Evolutionary conservation across 176 grass and related monocot genomes (phyloP).

Genomic region (Phragmites australis): DNA sequence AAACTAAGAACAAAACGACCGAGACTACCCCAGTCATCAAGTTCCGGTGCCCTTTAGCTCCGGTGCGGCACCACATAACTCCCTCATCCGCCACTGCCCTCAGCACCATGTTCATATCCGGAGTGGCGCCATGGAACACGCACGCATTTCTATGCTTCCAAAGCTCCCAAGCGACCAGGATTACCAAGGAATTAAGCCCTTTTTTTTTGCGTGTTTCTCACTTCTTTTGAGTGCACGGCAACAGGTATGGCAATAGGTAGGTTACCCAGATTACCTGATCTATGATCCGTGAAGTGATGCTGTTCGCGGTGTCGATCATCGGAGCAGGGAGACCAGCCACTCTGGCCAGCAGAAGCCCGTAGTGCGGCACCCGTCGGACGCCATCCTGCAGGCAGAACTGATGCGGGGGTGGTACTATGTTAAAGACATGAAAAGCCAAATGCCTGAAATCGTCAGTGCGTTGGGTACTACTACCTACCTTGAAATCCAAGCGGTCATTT

Average conservation of each 20-base stretch:
- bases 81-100: too few relatives aligned
- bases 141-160: too few relatives aligned
- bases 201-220: too few relatives aligned
- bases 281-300: conserved; percentile 73
- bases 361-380: conserved; percentile 62
- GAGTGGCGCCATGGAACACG: too few relatives aligned
- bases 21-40: too few relatives aligned
- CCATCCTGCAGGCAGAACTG: conserved; percentile 87
- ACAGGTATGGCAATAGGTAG: not conserved
- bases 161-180: too few relatives aligned
- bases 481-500: conserved; percentile 89
- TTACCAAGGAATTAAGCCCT: too few relatives aligned
- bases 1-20: too few relatives aligned
- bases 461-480: conserved; percentile 46
- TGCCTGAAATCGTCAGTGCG: not conserved
- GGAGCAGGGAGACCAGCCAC: conserved; percentile 77
- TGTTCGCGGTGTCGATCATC: conserved; percentile 64
- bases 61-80: too few relatives aligned
- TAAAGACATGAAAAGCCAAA: conserved; percentile 27
- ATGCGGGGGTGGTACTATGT: not conserved
- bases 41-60: too few relatives aligned
- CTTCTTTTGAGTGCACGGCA: too few relatives aligned
- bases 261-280: conserved; percentile 65
- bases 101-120: too few relatives aligned
- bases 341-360: conserved; percentile 85